Evolutionary conservation across 169 alveolate genomes (phyloP), one percentile per base, ranked within the genome.

Genomic region (Plasmodium coatneyi): DNA sequence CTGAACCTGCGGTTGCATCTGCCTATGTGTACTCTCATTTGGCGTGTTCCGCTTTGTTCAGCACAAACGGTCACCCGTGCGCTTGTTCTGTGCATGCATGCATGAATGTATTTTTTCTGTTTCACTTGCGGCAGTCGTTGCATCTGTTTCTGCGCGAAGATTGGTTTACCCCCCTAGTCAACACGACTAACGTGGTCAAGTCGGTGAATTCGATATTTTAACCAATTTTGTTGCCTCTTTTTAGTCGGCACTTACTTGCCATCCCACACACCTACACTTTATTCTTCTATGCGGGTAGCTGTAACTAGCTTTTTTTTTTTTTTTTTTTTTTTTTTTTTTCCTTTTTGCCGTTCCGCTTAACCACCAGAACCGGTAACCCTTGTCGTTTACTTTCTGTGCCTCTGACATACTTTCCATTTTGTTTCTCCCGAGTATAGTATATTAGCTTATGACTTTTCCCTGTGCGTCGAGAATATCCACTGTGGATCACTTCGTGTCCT

Each of bases 31-130:
- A 66, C 32, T 66, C 36, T 66, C 76, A 1, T 66, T 66, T 66
- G 30, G 76, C n/a, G 36, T 25, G 41, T 19, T 66, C 41, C 30
- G 30, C 36, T 28, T 66, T 66, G 36, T 32, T 19, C 28, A 66
- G 41, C 7, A 66, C 39, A 12, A 66, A 7, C 36, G 30, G 76
- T 66, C n/a, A 0, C n/a, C 76, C 10, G 39, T 25, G 32, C 36
- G n/a, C n/a, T 66, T 6, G 76, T 7, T 66, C 76, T 66, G 36
- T 66, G 76, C 76, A 66, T 66, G 74, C 74, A 25, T 60, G 76
- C 76, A 28, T 66, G 76, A 5, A 14, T 66, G 76, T 66, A 66
- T 66, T 66, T 66, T 66, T 66, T 66, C 76, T 22, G 36, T 25
- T 60, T 60, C 74, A 60, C 32, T 60, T 60, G 0, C 32, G 5